These are phyloP conservation scores for Cladosporium oxysporum DNA, from an alignment of 2,329 filamentous ascomycete genomes.

Conservation along the genomic window DNA sequence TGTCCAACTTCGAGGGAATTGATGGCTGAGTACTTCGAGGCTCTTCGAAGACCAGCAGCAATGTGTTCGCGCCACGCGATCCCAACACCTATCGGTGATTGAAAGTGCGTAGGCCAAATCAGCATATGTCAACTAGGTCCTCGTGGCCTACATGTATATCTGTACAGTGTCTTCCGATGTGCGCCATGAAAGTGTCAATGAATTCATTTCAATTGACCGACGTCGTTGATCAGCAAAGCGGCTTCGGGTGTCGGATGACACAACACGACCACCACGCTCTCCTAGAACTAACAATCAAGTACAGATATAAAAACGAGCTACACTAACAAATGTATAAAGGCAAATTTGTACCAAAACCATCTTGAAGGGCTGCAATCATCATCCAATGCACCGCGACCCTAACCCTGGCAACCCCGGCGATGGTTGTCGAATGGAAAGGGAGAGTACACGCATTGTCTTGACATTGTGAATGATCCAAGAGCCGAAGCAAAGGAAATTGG, in stretches of 20 bases:
- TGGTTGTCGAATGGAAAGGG: background rate
- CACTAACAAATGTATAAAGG: rapidly evolving
- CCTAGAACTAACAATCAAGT: background rate
- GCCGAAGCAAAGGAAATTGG: background rate
- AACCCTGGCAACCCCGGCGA: background rate
- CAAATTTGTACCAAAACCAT: background rate
- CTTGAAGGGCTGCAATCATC: background rate
- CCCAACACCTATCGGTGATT: background rate
- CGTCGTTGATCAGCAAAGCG: background rate
- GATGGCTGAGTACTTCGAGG: background rate
- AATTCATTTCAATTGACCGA: rapidly evolving
- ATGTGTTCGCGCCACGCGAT: background rate
- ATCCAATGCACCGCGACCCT: background rate
- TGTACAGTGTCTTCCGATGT: background rate
- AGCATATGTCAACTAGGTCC: background rate
- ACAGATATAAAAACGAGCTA: background rate
- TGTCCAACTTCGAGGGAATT: background rate
- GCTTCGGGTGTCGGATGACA: background rate
- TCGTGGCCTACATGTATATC: background rate
- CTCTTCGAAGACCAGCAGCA: background rate
- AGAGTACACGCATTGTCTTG: background rate
- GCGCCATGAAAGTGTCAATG: background rate
- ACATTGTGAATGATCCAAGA: background rate
- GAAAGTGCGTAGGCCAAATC: background rate
- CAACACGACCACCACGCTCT: background rate